Conservation (phyloP, 169 alveolate species). For the Plasmodium yoelii region DNA sequence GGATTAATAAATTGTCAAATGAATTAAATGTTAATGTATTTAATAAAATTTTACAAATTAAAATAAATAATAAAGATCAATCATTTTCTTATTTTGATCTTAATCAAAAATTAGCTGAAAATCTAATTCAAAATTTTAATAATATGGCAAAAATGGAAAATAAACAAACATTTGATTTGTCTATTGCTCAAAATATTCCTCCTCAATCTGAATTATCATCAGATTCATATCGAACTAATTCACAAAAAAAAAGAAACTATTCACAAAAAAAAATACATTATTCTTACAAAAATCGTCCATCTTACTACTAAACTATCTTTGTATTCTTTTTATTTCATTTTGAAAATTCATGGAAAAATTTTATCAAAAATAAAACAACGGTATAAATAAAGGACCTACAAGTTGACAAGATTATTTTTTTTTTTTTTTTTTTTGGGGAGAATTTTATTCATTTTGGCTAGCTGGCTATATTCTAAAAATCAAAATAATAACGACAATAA, state of each 20-base stretch:
- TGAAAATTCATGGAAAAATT: too few relatives aligned
- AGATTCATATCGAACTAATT: slow-evolving; percentile 10
- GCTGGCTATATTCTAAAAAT: too few relatives aligned
- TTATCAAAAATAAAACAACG: too few relatives aligned
- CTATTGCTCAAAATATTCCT: slow-evolving; percentile 41
- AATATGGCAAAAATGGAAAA: slow-evolving; percentile 49
- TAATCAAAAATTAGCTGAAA: slow-evolving; percentile 48
- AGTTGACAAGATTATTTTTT: too few relatives aligned
- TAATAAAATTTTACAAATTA: slow-evolving; percentile 62
- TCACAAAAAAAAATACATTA: slow-evolving; percentile 24
- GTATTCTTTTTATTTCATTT: not conserved
- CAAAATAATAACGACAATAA: too few relatives aligned
- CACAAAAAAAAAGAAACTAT: too few relatives aligned
- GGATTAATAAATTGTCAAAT: slow-evolving; percentile 57
- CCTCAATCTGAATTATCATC: slow-evolving; percentile 11
- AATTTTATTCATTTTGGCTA: too few relatives aligned
- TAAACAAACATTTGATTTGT: slow-evolving; percentile 34
- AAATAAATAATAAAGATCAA: slow-evolving; percentile 58
- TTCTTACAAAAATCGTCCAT: slow-evolving; percentile 20
- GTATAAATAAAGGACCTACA: too few relatives aligned
- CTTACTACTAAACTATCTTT: slow-evolving; percentile 23
- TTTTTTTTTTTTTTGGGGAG: too few relatives aligned
- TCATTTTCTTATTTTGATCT: slow-evolving; percentile 54
- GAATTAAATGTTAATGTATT: slow-evolving; percentile 56
- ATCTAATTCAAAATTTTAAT: slow-evolving; percentile 49